phyloP scores from a whole-genome alignment of 140 eudicot genomes.

The Stevia rebaudiana region DNA sequence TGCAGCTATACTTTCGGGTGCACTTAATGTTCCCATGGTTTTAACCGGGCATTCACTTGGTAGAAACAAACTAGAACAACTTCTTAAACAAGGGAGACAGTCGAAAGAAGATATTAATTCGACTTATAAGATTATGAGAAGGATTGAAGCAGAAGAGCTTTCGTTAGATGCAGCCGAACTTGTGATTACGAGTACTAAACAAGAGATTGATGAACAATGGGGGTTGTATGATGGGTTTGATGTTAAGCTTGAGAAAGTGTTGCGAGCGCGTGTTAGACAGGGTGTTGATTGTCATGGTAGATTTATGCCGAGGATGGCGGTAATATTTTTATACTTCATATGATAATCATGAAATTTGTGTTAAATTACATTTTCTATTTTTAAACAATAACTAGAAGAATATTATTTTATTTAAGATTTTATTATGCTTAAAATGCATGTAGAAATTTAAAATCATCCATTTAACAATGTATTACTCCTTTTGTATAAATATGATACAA shows the following conservation, averaged over 20 bases:
- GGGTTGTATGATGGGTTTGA: conserved; percentile 90
- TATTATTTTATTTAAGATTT: background rate
- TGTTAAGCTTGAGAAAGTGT: conserved; percentile 80
- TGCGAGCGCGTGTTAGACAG: conserved; percentile 74
- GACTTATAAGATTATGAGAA: conserved; percentile 72
- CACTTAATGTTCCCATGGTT: conserved; percentile 92
- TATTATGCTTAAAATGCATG: background rate
- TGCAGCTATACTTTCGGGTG: conserved; percentile 93
- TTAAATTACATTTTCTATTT: background rate
- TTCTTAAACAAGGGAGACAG: conserved; percentile 84
- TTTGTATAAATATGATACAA: background rate
- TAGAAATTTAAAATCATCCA: background rate
- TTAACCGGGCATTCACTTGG: conserved; percentile 91
- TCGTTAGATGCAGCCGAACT: conserved; percentile 93
- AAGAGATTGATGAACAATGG: conserved; percentile 93
- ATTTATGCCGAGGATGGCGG: conserved; percentile 95
- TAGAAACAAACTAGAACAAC: conserved; percentile 81
- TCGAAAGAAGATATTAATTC: conserved; percentile 90
- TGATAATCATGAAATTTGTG: background rate
- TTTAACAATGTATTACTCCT: background rate
- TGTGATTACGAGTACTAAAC: conserved; percentile 80
- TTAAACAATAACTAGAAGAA: background rate
- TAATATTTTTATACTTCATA: conserved; percentile 24
- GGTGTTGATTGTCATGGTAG: conserved; percentile 87
- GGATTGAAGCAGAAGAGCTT: conserved; percentile 90